Evolutionary conservation across 73 alveolate species (phyloP).

Genomic region (Paramecium sonneborni): DNA sequence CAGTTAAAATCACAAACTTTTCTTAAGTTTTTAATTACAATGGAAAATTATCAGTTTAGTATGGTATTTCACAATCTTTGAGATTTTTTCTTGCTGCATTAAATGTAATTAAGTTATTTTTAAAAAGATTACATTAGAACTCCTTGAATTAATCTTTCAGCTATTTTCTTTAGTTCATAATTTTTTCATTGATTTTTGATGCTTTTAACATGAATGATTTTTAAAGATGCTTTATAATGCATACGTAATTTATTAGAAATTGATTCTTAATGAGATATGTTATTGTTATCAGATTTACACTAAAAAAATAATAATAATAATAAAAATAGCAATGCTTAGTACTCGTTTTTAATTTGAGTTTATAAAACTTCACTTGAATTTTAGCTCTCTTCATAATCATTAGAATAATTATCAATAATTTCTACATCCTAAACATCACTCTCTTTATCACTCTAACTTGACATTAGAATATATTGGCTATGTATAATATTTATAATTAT

Average conservation of each 20-base stretch:
- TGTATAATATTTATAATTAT: too few species aligned
- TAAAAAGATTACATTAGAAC: background rate
- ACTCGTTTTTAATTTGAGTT: too few species aligned
- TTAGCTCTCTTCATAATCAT: background rate
- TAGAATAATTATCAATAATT: background rate
- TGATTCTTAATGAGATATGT: background rate
- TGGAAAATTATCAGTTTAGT: slow-evolving; percentile 20
- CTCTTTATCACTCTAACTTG: background rate
- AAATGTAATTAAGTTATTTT: background rate
- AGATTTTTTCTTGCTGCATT: slow-evolving; percentile 6
- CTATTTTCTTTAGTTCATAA: background rate
- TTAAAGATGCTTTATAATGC: too few species aligned
- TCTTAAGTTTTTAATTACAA: background rate
- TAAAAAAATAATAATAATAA: too few species aligned
- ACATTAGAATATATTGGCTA: background rate
- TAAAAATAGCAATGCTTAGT: too few species aligned
- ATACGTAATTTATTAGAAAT: background rate
- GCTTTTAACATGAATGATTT: background rate
- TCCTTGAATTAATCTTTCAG: background rate
- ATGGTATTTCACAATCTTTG: slow-evolving; percentile 44
- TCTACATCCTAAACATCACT: background rate
- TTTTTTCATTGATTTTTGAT: background rate
- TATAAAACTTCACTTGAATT: background rate
- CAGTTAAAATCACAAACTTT: background rate
- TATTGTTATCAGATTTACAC: background rate